Evolutionary conservation across 768 basidiomycete genomes (phyloP), one percentile per base, ranked within the genome.

Genomic region (Floccularia luteovirens): DNA sequence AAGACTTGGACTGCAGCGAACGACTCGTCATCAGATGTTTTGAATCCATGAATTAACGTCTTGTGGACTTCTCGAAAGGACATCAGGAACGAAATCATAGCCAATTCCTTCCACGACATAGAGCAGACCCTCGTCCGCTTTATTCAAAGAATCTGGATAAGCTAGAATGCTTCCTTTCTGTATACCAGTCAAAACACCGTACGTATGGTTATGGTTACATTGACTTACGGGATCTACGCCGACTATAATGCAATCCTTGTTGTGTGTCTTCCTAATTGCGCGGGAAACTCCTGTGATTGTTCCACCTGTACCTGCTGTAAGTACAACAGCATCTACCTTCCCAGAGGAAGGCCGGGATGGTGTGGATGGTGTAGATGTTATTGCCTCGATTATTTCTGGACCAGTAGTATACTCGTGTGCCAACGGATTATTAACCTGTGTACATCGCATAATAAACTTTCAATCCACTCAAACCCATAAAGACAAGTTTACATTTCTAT

Each of bases 71-170:
- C 83, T 85, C 25, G 82, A 78, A 28, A 97, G 72, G 1, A 93
- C 93, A 31, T 87, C 75, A 0, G 94, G 93, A 32, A 94, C 55
- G 55, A 94, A 94, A 58, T 94, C 90, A 50, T 92, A 91, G 20
- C 96, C 96, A 39, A 97, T 98, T n/a, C 96, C 96, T 57, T 99
- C 96, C 16, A 97, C 79, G 37, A 79, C 57, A 52, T 97, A 98
- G 38, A 64, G 60, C 20, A 51, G 53, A 7, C 74, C 80, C 30
- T 58, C 60, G 37, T 63, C 74, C 16, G 58, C 62, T 1, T 54
- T 56, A 52, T 91, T 91, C 35, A 91, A 64, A 13, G 54, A 45
- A 28, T 79, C 74, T 0, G 90, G 88, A 22, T 68, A 43, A 0
- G 91, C 91, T 22, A 98, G 78, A 42, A 94, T 75, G 49, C 92